These are phyloP conservation scores for Antitrichia curtipendula DNA, from an alignment of 225 moss, liverwort and hornwort species.

Conservation along the genomic window DNA sequence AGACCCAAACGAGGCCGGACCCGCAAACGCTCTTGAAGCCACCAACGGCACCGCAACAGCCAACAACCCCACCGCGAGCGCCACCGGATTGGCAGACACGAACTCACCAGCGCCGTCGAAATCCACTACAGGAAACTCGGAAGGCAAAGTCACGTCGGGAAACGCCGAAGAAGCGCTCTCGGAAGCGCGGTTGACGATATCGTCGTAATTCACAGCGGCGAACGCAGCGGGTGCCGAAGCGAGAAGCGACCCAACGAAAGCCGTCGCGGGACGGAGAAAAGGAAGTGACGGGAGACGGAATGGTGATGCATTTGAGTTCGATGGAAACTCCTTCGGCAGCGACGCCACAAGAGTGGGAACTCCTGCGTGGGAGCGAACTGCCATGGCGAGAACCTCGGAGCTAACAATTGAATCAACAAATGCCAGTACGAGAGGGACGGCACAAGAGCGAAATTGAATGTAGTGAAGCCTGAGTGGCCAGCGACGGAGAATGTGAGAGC, in stretches of 20 bases:
- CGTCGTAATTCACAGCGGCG: conserved; percentile 27
- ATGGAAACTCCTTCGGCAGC: background rate
- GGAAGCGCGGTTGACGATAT: background rate
- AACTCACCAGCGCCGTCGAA: conserved; percentile 18
- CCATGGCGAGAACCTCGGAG: background rate
- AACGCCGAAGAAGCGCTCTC: background rate
- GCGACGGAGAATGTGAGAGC: background rate
- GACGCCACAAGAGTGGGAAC: background rate
- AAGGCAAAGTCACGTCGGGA: background rate
- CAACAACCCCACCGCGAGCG: conserved; percentile 27
- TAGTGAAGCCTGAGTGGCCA: background rate
- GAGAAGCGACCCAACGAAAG: conserved; percentile 1
- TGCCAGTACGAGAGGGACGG: background rate
- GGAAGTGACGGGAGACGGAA: background rate
- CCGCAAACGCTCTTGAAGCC: conserved; percentile 13
- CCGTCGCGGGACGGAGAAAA: background rate
- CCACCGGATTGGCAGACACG: conserved; percentile 42
- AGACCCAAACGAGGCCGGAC: conserved; percentile 22
- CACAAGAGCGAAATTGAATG: background rate
- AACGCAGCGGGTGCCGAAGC: background rate
- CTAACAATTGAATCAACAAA: background rate
- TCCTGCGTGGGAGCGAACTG: background rate
- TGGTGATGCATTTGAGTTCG: background rate
- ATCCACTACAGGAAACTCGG: background rate
- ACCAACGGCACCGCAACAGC: conserved; percentile 43